Evolutionary conservation across 106 monocot species (phyloP).

Genomic region (Phalaenopsis equestris): DNA sequence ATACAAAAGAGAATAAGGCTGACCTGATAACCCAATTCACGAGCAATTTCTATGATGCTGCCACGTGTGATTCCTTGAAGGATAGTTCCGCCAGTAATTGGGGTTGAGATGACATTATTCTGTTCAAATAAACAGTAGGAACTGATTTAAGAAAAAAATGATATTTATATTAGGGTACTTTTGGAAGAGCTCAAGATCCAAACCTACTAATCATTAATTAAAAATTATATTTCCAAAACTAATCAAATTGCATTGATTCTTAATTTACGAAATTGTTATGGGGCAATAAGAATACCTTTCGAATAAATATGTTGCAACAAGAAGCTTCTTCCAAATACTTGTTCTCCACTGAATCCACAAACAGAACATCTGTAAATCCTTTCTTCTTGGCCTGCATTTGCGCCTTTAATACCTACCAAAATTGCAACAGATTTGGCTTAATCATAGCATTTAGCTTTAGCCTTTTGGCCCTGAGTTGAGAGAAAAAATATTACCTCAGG

Average conservation of each 20-base stretch:
- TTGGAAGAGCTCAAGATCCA: too few relatives aligned
- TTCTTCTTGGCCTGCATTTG: conserved; percentile 15
- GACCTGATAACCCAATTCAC: conserved; percentile 11
- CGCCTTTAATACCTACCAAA: conserved; percentile 26
- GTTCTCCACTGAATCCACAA: conserved; percentile 59
- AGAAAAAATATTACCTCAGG: too few relatives aligned
- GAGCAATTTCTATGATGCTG: conserved; percentile 14
- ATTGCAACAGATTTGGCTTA: background rate
- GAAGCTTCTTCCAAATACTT: conserved; percentile 81
- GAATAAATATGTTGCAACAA: conserved; percentile 79
- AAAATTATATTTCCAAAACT: too few relatives aligned
- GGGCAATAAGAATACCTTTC: conserved; percentile 43
- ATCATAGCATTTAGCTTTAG: background rate
- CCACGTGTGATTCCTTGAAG: conserved; percentile 9
- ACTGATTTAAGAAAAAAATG: background rate
- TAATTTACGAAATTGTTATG: too few relatives aligned
- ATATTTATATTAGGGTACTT: too few relatives aligned
- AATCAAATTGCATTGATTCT: too few relatives aligned
- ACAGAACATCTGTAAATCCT: conserved; percentile 24
- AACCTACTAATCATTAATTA: too few relatives aligned
- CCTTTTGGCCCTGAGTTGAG: too few relatives aligned
- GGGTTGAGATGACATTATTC: conserved; percentile 11
- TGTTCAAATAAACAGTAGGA: background rate
- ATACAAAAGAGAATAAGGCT: too few relatives aligned
- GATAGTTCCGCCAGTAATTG: conserved; percentile 6